phyloP scores from a whole-genome alignment of 2,329 filamentous ascomycete species.

The Penicillium sp. region DNA sequence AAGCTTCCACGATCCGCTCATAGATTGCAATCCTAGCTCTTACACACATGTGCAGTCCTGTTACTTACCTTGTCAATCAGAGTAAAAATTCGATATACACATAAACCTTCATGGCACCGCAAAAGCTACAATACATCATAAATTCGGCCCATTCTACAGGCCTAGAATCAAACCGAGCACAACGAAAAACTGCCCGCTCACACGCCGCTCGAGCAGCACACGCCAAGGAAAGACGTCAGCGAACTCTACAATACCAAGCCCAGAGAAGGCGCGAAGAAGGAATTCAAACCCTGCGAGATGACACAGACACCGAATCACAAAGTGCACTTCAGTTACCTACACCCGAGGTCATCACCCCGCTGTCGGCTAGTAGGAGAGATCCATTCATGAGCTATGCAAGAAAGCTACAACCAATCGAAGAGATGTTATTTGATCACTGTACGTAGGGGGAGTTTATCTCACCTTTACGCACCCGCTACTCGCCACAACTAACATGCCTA shows the following conservation, averaged over 20 bases:
- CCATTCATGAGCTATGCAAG: conserved; percentile 17
- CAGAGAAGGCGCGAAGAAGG: conserved; percentile 4
- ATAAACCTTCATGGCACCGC: background rate
- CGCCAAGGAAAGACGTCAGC: conserved; percentile 15
- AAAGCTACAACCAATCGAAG: conserved; percentile 9
- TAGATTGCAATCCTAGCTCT: background rate
- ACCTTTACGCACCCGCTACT: background rate
- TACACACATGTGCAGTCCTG: background rate
- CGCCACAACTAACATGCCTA: background rate
- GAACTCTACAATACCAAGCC: conserved; percentile 21
- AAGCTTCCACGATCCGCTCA: too few species aligned
- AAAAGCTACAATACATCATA: conserved; percentile 6
- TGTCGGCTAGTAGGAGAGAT: conserved; percentile 12
- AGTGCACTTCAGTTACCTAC: background rate
- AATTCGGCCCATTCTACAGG: background rate
- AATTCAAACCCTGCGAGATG: background rate
- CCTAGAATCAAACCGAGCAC: background rate
- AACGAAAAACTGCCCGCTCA: conserved; percentile 13
- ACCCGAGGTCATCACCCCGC: background rate
- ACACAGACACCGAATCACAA: background rate
- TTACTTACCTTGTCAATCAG: background rate
- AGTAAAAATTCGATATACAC: background rate
- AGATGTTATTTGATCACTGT: conserved; percentile 24
- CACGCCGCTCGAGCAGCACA: conserved; percentile 22
- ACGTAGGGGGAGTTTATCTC: background rate